These are phyloP conservation scores for Aspergillus funiculosus DNA, from an alignment of 495 filamentous ascomycete genomes.

Conservation along the genomic window DNA sequence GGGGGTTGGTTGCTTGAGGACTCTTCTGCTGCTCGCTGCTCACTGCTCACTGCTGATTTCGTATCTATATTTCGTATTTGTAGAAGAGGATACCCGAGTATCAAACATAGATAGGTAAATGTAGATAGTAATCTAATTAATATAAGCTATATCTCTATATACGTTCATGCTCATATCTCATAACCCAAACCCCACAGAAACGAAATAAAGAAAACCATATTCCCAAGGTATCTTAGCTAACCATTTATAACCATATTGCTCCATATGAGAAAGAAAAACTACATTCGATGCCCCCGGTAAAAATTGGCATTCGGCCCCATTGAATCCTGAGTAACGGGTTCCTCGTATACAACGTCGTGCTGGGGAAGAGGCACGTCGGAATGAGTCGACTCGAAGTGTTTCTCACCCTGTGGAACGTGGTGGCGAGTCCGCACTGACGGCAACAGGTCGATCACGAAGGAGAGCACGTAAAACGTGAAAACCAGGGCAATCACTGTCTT, in stretches of 20 bases:
- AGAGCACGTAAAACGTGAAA: constrained; percentile 84
- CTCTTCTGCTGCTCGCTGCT: too few species aligned
- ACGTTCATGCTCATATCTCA: too few species aligned
- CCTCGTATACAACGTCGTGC: constrained; percentile 26
- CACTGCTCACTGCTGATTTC: too few species aligned
- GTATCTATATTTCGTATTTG: too few species aligned
- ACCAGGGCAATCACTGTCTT: constrained; percentile 71
- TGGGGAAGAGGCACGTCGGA: constrained; percentile 9
- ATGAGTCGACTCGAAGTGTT: constrained; percentile 23
- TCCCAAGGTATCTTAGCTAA: neutral
- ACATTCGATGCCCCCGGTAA: constrained; percentile 29
- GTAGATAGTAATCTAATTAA: too few species aligned
- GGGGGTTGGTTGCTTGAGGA: constrained; percentile 18
- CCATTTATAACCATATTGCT: neutral
- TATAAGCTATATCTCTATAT: too few species aligned
- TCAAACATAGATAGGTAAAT: too few species aligned
- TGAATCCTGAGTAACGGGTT: constrained; percentile 38
- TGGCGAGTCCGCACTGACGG: constrained; percentile 66
- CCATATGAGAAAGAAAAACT: constrained; percentile 5
- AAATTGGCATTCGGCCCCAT: constrained; percentile 28
- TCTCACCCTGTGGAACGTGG: constrained; percentile 43
- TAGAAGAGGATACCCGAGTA: too few species aligned
- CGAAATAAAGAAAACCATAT: neutral
- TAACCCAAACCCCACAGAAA: too few species aligned
- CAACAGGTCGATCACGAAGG: constrained; percentile 81